Evolutionary conservation across 2,329 filamentous ascomycete species (phyloP), one percentile per base, ranked within the genome.

Genomic region (Chrysosporium queenslandicum): DNA sequence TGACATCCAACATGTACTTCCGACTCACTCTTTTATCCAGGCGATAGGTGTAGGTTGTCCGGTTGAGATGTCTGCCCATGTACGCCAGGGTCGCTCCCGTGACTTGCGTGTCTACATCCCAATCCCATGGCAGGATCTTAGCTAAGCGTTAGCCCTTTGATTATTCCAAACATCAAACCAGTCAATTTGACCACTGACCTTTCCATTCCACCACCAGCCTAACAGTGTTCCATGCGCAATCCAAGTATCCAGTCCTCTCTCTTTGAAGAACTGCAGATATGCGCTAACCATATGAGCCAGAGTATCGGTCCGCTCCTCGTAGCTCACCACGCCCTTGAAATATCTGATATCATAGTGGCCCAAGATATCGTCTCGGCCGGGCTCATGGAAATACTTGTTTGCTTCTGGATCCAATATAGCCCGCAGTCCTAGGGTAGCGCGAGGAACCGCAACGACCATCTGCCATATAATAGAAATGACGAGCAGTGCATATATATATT

Each of bases 161-260:
- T n/a, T n/a, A n/a, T n/a, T n/a, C n/a, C n/a, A n/a, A n/a, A n/a
- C n/a, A n/a, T n/a, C n/a, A n/a, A n/a, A n/a, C n/a, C n/a, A n/a
- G n/a, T n/a, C n/a, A n/a, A n/a, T n/a, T n/a, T n/a, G n/a, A 25
- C 21, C 20, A 41, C 56, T n/a, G 65, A 78, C 76, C 68, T 74
- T 74, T 52, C 74, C 74, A 64, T 88, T 91, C 87, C 87, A 94
- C 85, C 86, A 92, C 87, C 87, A 94, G 11, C 87, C 87, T 20
- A 94, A 72, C 46, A 92, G 71, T 3, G 87, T 89, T 46, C 87
- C 87, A 66, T 94, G 87, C 36, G 87, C 87, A 54, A 94, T 80
- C 87, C 87, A 92, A 0, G 87, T 91, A 68, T 91, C 86, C 56
- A 88, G 69, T 5, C 80, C 78, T 50, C 83, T 74, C 16, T 77